Evolutionary conservation across 1,284 basidiomycete species (phyloP).

Genomic region (Porphyrellus sp.): DNA sequence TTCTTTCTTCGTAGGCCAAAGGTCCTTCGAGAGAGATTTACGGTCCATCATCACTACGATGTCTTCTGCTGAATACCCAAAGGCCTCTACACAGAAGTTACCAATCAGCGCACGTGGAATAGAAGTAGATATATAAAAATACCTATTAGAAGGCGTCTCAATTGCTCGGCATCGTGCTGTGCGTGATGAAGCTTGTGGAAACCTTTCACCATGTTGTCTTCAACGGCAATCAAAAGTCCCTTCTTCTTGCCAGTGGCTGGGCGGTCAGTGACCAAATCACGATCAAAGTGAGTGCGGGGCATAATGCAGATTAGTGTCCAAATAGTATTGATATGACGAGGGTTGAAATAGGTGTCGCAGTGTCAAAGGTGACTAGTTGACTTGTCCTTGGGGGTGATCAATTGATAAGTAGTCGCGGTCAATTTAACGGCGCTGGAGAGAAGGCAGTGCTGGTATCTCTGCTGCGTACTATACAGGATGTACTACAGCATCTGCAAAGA

Average conservation of each 20-base stretch:
- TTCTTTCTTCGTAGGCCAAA: constrained; percentile 26
- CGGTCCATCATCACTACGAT: constrained; percentile 35
- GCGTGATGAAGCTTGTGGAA: constrained; percentile 9
- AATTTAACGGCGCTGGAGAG: neutral
- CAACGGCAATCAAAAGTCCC: constrained; percentile 26
- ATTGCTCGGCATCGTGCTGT: constrained; percentile 14
- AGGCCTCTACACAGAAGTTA: constrained; percentile 22
- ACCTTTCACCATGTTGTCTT: neutral
- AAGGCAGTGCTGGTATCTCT: neutral
- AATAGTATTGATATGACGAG: neutral
- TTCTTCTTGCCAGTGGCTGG: constrained; percentile 4
- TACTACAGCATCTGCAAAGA: constrained; percentile 11
- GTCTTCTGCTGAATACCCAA: constrained; percentile 26
- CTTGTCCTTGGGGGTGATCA: neutral
- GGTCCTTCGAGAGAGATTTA: neutral
- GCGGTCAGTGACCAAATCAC: neutral
- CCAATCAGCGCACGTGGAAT: neutral
- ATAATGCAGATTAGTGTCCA: constrained; percentile 4
- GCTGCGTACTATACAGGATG: too few relatives aligned
- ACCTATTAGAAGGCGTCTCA: constrained; percentile 24
- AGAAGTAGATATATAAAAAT: neutral
- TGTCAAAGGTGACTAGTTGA: neutral
- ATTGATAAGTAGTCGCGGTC: neutral
- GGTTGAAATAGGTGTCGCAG: constrained; percentile 13
- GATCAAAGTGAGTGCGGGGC: constrained; percentile 1